These are phyloP conservation scores for Saraca asoca DNA, from an alignment of 331 rosid genomes.

Conservation along the genomic window DNA sequence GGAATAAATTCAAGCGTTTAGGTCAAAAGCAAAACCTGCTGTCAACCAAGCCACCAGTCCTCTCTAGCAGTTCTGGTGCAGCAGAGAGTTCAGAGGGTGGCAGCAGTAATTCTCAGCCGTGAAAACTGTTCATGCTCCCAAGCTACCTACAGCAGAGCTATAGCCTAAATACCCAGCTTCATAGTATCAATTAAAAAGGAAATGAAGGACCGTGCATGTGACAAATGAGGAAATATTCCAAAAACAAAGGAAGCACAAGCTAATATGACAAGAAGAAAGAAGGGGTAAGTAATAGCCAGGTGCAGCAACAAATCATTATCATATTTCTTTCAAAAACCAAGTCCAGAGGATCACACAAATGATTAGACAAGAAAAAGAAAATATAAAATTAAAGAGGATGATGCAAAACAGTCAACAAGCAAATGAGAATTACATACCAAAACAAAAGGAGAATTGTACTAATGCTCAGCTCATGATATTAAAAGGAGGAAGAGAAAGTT, in stretches of 20 bases:
- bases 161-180: slow-evolving; percentile 45
- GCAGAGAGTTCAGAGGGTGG: slow-evolving; percentile 78
- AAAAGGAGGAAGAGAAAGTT: background rate
- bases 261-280: slow-evolving; percentile 11
- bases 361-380: slow-evolving; percentile 8
- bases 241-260: slow-evolving; percentile 7
- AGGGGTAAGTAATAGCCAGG: background rate
- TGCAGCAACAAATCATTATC: slow-evolving; percentile 1
- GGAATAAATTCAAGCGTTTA: slow-evolving; percentile 24
- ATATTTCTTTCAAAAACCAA: slow-evolving; percentile 27
- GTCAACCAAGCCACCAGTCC: slow-evolving; percentile 83
- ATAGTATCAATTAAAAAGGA: slow-evolving; percentile 19
- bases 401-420: background rate
- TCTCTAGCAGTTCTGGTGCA: slow-evolving; percentile 85
- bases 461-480: slow-evolving; percentile 11
- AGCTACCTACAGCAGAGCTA: slow-evolving; percentile 83
- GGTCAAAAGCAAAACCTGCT: slow-evolving; percentile 59
- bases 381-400: background rate
- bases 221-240: slow-evolving; percentile 9
- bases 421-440: background rate
- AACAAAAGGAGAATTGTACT: slow-evolving; percentile 13
- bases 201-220: slow-evolving; percentile 11
- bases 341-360: slow-evolving; percentile 27
- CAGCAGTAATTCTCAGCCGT: slow-evolving; percentile 95
- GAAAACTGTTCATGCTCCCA: slow-evolving; percentile 99